Evolutionary conservation across 306 rosid species (phyloP).

Genomic region (Aeschynomene evenia): DNA sequence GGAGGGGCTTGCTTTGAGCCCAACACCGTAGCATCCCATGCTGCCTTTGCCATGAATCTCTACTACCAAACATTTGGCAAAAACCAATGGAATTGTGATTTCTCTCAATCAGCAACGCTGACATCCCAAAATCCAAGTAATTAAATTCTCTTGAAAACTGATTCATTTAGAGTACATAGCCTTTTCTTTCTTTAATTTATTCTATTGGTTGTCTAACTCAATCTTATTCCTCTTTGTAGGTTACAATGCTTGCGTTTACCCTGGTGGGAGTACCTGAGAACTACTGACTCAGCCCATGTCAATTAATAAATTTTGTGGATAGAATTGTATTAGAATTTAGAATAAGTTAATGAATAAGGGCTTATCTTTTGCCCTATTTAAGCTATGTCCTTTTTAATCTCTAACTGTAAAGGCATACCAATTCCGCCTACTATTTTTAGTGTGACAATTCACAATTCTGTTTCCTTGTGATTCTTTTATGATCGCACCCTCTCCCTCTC

Average conservation of each 20-base stretch:
- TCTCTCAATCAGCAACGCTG: slow-evolving; percentile 76
- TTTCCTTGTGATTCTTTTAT: background rate
- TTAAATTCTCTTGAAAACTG: slow-evolving; percentile 27
- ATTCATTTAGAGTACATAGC: too few relatives aligned
- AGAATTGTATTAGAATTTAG: slow-evolving; percentile 18
- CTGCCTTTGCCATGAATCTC: slow-evolving; percentile 90
- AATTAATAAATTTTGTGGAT: slow-evolving; percentile 16
- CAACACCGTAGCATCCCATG: slow-evolving; percentile 68
- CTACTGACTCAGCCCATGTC: slow-evolving; percentile 9
- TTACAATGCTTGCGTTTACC: slow-evolving; percentile 69
- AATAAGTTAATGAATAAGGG: slow-evolving; percentile 30
- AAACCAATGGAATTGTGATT: slow-evolving; percentile 79
- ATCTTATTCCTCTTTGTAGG: slow-evolving; percentile 45
- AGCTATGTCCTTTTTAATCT: slow-evolving; percentile 12
- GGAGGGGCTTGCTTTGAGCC: slow-evolving; percentile 92
- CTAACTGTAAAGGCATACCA: slow-evolving; percentile 23
- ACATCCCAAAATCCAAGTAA: slow-evolving; percentile 89
- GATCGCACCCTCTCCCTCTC: background rate
- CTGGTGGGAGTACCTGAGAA: slow-evolving; percentile 59
- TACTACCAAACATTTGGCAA: slow-evolving; percentile 63
- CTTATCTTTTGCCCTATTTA: background rate
- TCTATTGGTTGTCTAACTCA: slow-evolving; percentile 6
- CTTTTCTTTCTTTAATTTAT: too few relatives aligned
- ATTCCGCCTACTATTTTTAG: background rate
- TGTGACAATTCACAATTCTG: background rate